Evolutionary conservation across 2,329 filamentous ascomycete species (phyloP).

Genomic region (Epichloe brachyelytri): DNA sequence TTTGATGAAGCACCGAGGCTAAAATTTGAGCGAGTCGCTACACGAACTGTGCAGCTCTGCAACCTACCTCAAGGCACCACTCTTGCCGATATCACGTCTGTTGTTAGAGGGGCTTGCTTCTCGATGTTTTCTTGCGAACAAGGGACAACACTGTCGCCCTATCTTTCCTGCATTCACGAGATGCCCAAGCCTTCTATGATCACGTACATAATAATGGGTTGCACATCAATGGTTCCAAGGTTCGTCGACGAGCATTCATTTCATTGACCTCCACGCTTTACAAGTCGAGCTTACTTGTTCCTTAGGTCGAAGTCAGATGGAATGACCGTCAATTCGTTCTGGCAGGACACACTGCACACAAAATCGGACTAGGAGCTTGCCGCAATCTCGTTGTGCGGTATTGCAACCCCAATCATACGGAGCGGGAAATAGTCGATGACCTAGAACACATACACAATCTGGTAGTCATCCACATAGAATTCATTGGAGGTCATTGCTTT

Average conservation of each 20-base stretch:
- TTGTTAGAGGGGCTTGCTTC: constrained; percentile 57
- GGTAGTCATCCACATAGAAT: constrained; percentile 51
- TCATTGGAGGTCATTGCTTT: constrained; percentile 45
- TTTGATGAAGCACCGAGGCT: background rate
- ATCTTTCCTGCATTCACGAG: constrained; percentile 53
- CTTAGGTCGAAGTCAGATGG: constrained; percentile 58
- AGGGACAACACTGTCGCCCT: constrained; percentile 49
- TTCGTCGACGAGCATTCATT: background rate
- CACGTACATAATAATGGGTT: constrained; percentile 53
- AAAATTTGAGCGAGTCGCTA: constrained; percentile 21
- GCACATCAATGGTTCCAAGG: constrained; percentile 55
- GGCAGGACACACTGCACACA: constrained; percentile 47
- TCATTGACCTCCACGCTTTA: background rate
- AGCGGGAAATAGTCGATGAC: constrained; percentile 53
- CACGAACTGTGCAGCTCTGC: constrained; percentile 47
- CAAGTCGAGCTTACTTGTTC: background rate
- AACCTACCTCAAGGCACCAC: constrained; percentile 50
- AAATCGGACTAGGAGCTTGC: constrained; percentile 52
- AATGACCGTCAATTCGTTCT: constrained; percentile 57
- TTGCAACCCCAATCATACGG: constrained; percentile 45
- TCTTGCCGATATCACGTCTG: constrained; percentile 50
- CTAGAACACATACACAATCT: constrained; percentile 76
- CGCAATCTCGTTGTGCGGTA: constrained; percentile 61
- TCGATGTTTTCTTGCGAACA: constrained; percentile 52
- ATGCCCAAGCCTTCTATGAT: constrained; percentile 51